Percentiles rank a stretch among this genome's conserved stretches.
phyloP scores from a whole-genome alignment of 1,284 basidiomycete genomes.

The Boletus smithii region DNA sequence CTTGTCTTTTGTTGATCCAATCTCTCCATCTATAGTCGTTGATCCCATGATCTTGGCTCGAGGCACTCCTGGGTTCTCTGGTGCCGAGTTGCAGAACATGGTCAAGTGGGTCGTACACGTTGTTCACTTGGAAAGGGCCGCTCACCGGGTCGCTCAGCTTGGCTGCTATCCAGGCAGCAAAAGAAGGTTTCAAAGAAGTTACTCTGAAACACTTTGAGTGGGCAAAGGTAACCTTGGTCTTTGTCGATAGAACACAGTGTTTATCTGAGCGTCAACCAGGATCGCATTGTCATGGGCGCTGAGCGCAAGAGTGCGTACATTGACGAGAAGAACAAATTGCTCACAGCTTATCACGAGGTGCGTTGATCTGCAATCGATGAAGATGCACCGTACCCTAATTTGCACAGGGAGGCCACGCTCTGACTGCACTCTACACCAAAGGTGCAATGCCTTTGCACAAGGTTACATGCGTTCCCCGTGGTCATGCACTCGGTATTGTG shows the following conservation, averaged over 20 bases:
- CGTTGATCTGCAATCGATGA: slow-evolving; percentile 11
- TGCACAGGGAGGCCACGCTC: slow-evolving; percentile 81
- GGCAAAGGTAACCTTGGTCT: slow-evolving; percentile 67
- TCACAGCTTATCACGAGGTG: slow-evolving; percentile 94
- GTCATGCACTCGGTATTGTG: slow-evolving; percentile 86
- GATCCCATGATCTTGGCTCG: slow-evolving; percentile 84
- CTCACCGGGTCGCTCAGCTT: slow-evolving; percentile 43
- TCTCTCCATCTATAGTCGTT: slow-evolving; percentile 48
- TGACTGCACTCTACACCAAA: slow-evolving; percentile 86
- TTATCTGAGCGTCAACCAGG: slow-evolving; percentile 41
- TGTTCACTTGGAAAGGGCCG: not conserved
- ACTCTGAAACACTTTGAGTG: slow-evolving; percentile 87
- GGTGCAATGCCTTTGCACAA: slow-evolving; percentile 95
- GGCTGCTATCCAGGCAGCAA: slow-evolving; percentile 90
- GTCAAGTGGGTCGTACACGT: slow-evolving; percentile 66
- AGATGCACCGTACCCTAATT: slow-evolving; percentile 10
- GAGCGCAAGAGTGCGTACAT: slow-evolving; percentile 88
- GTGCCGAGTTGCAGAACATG: slow-evolving; percentile 91
- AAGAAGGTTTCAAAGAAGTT: slow-evolving; percentile 73
- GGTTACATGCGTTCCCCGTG: slow-evolving; percentile 93
- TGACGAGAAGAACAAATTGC: slow-evolving; percentile 77
- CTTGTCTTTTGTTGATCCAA: not conserved
- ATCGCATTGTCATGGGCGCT: slow-evolving; percentile 92
- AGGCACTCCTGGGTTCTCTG: slow-evolving; percentile 88
- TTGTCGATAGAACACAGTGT: not conserved